Conservation (phyloP, 2,329 filamentous ascomycete species). For the Myriangium duriaei region DNA sequence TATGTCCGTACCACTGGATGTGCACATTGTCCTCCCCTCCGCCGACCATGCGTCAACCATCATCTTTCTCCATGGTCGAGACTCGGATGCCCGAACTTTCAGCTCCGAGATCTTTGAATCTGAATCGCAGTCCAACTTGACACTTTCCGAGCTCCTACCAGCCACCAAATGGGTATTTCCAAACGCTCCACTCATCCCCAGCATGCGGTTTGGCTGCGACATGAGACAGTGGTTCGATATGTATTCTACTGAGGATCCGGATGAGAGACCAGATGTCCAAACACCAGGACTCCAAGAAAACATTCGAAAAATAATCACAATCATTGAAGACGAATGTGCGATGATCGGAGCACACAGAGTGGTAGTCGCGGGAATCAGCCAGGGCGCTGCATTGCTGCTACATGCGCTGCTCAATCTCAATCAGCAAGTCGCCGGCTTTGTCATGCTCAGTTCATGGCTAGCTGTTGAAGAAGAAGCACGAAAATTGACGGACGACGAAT, state of each 20-base stretch:
- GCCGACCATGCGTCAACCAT: constrained; percentile 32
- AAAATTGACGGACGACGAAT: background rate
- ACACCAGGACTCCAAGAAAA: background rate
- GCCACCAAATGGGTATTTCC: constrained; percentile 28
- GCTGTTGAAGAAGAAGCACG: background rate
- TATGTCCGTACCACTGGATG: background rate
- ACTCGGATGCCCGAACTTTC: constrained; percentile 29
- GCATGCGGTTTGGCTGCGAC: constrained; percentile 17
- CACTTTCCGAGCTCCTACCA: constrained; percentile 23
- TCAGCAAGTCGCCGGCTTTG: constrained; percentile 1
- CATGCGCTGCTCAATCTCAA: constrained; percentile 5
- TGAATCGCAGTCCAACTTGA: constrained; percentile 17
- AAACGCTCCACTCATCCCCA: constrained; percentile 15
- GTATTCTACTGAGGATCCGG: constrained; percentile 19
- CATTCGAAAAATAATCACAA: background rate
- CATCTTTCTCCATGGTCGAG: constrained; percentile 36
- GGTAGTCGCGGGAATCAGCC: constrained; percentile 10
- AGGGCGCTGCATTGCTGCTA: constrained; percentile 3
- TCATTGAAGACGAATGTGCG: constrained; percentile 1
- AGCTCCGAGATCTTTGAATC: constrained; percentile 29
- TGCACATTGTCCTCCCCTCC: constrained; percentile 4
- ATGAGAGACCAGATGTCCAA: constrained; percentile 16
- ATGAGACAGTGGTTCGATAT: constrained; percentile 31
- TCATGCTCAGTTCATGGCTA: constrained; percentile 9
- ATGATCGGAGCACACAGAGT: constrained; percentile 1